Evolutionary conservation across 108 stramenopile species (phyloP), one percentile per base, ranked within the genome.

Genomic region (Cyclotella sp.): DNA sequence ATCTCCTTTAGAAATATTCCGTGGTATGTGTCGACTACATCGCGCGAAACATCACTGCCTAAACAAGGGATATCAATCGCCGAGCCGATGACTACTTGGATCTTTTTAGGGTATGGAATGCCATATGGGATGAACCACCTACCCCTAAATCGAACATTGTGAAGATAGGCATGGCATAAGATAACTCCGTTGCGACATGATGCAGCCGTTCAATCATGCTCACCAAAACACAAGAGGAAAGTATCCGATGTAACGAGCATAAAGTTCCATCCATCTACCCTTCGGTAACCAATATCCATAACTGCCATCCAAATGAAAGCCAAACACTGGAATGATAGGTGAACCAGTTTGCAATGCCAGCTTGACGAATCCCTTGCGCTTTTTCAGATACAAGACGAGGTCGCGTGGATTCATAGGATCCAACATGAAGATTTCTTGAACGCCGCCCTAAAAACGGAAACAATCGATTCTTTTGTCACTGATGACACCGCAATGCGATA

Each of bases 341-440:
- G 87, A 77, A 12, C 94, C 93, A 10, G 93, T 63, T 41, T 73
- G 24, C 60, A 98, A 63, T 0, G 96, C 95, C 12, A 93, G 74
- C 34, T 90, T 90, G n/a, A 97, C 74, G 61, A 98, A 97, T 22
- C 97, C 97, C 72, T 93, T 95, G 22, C 96, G 82, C 9, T 82
- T 85, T 26, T 85, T 63, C n/a, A 98, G 73, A 63, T 83, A 91
- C 47, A 94, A 53, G 3, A 86, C 57, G 3, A 86, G 12, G 12
- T 89, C 84, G 14, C 76, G 40, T 9, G 82, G 84, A 40, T 81
- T 76, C 8, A 40, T 47, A 51, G 82, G 75, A 54, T 85, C 74
- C 7, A 86, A 53, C 60, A 82, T 43, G 41, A 80, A 72, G 11
- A 89, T 84, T 62, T 89, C 88, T 57, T 89, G 85, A 13, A 89